Conservation (phyloP, 2,329 filamentous ascomycete genomes). For the Botryotinia narcissicola region DNA sequence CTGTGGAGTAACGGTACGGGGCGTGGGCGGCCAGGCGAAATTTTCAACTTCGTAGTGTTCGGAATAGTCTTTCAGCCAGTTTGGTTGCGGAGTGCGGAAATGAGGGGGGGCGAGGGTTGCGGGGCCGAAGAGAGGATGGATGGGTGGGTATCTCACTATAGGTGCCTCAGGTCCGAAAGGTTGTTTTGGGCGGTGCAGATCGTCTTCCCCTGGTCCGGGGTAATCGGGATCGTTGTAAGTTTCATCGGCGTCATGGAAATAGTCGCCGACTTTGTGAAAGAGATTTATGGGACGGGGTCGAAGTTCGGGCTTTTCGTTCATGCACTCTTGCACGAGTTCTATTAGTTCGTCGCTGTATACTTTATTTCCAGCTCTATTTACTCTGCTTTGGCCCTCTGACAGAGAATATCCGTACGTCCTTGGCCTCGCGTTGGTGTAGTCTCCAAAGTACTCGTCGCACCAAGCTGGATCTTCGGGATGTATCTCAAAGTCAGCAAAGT, state of each 20-base stretch:
- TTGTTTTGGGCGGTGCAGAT: neutral
- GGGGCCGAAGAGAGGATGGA: neutral
- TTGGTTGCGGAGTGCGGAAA: neutral
- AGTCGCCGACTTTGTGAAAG: neutral
- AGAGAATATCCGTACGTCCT: neutral
- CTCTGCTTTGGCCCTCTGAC: neutral
- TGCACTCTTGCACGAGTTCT: neutral
- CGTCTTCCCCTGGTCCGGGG: neutral
- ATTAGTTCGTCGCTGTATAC: neutral
- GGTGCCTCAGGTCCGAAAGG: rapidly evolving
- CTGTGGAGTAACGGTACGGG: neutral
- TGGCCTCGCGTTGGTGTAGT: rapidly evolving
- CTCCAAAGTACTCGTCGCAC: neutral
- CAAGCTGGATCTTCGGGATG: neutral
- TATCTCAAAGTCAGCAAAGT: neutral
- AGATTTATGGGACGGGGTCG: neutral
- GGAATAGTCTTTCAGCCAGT: neutral
- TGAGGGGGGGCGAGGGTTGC: neutral
- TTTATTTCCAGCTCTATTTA: neutral
- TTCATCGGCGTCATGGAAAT: neutral
- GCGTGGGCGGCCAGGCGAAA: neutral
- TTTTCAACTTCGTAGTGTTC: neutral
- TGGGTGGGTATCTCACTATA: neutral
- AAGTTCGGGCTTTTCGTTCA: neutral
- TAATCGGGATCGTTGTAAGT: neutral